phyloP scores from a whole-genome alignment of 1,139 yeast genomes.

The Candida sanyaensis region DNA sequence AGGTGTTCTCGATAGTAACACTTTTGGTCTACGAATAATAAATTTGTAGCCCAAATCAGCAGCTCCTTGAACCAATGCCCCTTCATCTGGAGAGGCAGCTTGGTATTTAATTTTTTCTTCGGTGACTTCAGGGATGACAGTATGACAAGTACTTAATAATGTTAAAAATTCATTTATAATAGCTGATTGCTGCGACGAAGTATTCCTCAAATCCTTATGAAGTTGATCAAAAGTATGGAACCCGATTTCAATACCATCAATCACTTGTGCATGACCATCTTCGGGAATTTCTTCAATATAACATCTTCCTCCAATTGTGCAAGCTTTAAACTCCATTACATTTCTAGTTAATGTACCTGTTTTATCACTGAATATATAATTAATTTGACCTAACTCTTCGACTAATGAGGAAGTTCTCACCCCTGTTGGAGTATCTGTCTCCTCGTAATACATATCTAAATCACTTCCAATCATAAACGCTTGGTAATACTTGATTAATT shows the following conservation, averaged over 20 bases:
- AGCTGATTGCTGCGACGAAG: conserved; percentile 50
- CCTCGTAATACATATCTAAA: conserved; percentile 86
- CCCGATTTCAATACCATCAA: conserved; percentile 83
- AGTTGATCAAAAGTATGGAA: conserved; percentile 72
- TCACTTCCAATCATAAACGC: conserved; percentile 94
- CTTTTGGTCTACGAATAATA: conserved; percentile 83
- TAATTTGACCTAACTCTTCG: conserved; percentile 95
- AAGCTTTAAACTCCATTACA: conserved; percentile 94
- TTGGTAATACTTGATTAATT: conserved; percentile 91
- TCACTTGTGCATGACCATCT: conserved; percentile 69
- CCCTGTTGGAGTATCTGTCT: conserved; percentile 89
- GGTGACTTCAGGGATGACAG: conserved; percentile 89
- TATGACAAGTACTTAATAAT: conserved; percentile 89
- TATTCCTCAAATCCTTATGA: conserved; percentile 47
- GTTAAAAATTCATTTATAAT: conserved; percentile 83
- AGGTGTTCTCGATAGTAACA: conserved; percentile 64
- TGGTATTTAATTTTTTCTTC: conserved; percentile 82
- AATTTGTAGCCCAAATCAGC: conserved; percentile 81
- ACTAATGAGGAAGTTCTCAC: conserved; percentile 94
- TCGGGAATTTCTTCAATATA: conserved; percentile 91
- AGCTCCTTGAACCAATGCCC: conserved; percentile 97
- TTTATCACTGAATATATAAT: conserved; percentile 92
- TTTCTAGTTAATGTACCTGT: conserved; percentile 95
- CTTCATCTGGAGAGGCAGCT: conserved; percentile 99
- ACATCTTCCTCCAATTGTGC: conserved; percentile 90